Evolutionary conservation across 2,329 filamentous ascomycete genomes (phyloP).

Genomic region (Colletotrichum acutatum): DNA sequence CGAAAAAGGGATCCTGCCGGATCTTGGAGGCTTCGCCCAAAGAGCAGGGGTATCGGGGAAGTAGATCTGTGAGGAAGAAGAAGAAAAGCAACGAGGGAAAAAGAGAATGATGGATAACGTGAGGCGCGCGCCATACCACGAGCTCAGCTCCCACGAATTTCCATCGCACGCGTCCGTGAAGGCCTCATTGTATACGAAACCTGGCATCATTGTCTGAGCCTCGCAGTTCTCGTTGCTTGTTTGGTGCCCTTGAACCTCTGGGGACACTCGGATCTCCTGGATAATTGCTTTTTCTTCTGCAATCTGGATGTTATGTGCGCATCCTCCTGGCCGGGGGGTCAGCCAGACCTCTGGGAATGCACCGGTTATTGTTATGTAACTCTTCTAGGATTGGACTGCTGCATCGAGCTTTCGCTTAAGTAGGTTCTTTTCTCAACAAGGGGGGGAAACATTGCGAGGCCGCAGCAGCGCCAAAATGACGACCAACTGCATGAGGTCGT

Average conservation of each 20-base stretch:
- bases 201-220: slow-evolving; percentile 26
- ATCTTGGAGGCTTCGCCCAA: neutral
- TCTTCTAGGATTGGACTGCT: neutral
- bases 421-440: slow-evolving; percentile 35
- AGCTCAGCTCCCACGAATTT: neutral
- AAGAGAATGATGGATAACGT: neutral
- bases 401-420: slow-evolving; percentile 1
- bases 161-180: slow-evolving; percentile 4
- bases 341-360: slow-evolving; percentile 19
- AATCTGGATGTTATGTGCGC: slow-evolving; percentile 13
- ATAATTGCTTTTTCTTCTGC: slow-evolving; percentile 29
- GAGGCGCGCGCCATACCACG: neutral
- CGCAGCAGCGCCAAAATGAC: slow-evolving; percentile 7
- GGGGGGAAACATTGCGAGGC: slow-evolving; percentile 6
- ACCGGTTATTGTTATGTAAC: slow-evolving; percentile 6
- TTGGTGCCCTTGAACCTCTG: neutral
- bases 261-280: slow-evolving; percentile 27
- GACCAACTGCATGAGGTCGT: slow-evolving; percentile 4
- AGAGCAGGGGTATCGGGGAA: neutral
- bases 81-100: neutral
- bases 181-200: slow-evolving; percentile 11
- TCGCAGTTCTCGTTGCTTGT: slow-evolving; percentile 30
- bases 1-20: neutral
- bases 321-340: neutral
- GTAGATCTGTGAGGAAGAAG: slow-evolving; percentile 26